Evolutionary conservation across 495 filamentous ascomycete species (phyloP), one percentile per base, ranked within the genome.

Genomic region (Penicillium alfredii): DNA sequence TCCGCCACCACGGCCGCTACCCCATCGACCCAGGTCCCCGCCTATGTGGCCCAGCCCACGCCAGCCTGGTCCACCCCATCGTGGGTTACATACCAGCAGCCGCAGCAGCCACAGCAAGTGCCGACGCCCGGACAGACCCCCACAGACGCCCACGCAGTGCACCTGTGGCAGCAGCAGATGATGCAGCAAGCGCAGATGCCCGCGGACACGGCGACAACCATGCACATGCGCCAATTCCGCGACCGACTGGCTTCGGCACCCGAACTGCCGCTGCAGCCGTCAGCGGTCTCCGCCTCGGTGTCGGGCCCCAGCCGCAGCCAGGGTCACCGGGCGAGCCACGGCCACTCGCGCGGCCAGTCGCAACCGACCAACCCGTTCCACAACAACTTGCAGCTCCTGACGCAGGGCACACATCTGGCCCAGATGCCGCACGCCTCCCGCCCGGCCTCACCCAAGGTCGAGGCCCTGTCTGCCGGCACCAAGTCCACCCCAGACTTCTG

Each of bases 221-320:
- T 50, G 34, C 55, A 53, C 19, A 54, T 55, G 30, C 56, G 53
- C 12, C 64, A 60, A 17, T 68, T 63, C 51, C 42, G 64, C 35
- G 58, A 68, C 17, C 62, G 64, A 6, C 36, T 68, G 21, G 58
- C 53, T 6, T 66, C 64, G 10, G 64, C 64, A 1, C 64, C 64
- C 0, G 59, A 64, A 17, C 40, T 65, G 10, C 55, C 61, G 8
- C 29, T 64, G 12, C 55, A 58, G 26, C 46, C 41, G n/a, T n/a
- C n/a, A n/a, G n/a, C n/a, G n/a, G n/a, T 47, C 11, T 39, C 49
- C 4, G 42, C 37, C 0, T 56, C 52, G 21, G 46, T 50, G 4
- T 43, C 56, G 1, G 51, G 46, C 14, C 47, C 49, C 23, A 40
- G 38, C 26, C 29, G 16, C 13, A 11, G 33, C 32, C 23, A 34